Base-by-base conservation (phyloP, 2,329 filamentous ascomycete genomes). In the Allantophomopsis cytisporea region DNA sequence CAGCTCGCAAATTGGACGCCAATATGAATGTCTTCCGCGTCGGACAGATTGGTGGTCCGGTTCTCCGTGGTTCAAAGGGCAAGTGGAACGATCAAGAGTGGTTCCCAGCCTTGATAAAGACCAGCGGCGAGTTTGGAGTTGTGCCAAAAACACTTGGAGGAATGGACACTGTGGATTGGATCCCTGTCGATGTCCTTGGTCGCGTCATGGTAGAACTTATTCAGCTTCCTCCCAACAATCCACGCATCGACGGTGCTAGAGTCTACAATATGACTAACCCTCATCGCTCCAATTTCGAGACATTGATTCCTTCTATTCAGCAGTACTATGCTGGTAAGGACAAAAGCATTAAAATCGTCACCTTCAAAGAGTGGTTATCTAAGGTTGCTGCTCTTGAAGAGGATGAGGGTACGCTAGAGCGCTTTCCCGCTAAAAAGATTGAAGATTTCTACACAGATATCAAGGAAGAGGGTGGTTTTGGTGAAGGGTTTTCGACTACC, bases 361-460 rank as follows among this genome's bases (percentile, higher is more conserved):
- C 11, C 16, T 35, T 35, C 15, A 11, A 16, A 35, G 33, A 35
- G 23, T 74, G 69, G 70, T n/a, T n/a, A n/a, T n/a, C n/a, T 39
- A 71, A 71, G 30, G n/a, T 31, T 31, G 30, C n/a, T 10, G 30
- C 10, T 10, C n/a, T 31, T 10, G 30, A n/a, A 31, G 30, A 31
- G 30, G 30, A 31, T n/a, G 30, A 31, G n/a, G 10, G n/a, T 10
- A n/a, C n/a, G n/a, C n/a, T n/a, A n/a, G n/a, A n/a, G n/a, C n/a
- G n/a, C n/a, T n/a, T n/a, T 45, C 68, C 68, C 0, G 68, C 61
- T 10, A 47, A 71, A 32, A 74, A 73, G 55, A 54, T 75, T 35
- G 45, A 73, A 1, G 53, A 53, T 17, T 60, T 43, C 35, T 38
- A 43, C 1, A 17, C 35, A 11, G 45, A 46, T 7, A 21, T 48